These are phyloP conservation scores for Neurospora sp. DNA, from an alignment of 2,329 filamentous ascomycete genomes.

Conservation along the genomic window DNA sequence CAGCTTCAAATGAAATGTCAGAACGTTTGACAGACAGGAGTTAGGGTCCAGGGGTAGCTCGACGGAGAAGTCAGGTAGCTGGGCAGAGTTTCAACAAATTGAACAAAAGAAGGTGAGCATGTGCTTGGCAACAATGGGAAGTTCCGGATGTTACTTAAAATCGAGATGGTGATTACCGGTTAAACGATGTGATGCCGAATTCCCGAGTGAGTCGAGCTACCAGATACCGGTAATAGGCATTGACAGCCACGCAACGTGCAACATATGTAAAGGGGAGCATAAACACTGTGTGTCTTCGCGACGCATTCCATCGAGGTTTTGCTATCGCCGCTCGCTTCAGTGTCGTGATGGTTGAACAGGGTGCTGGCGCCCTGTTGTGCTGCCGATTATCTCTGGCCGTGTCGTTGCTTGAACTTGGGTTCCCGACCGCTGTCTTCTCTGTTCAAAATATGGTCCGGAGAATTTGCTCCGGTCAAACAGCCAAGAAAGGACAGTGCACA, in stretches of 20 bases:
- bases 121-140: background rate
- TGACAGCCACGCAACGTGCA: background rate
- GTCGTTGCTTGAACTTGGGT: background rate
- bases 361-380: background rate
- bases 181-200: background rate
- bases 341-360: background rate
- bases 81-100: background rate
- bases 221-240: no score
- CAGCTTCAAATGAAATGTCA: background rate
- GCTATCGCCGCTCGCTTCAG: background rate
- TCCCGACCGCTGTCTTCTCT: background rate
- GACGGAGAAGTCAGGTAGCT: background rate
- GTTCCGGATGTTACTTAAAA: background rate
- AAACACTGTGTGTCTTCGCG: background rate
- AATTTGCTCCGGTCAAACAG: background rate
- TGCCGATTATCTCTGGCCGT: background rate
- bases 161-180: background rate
- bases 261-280: background rate
- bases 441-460: background rate
- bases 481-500: background rate
- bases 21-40: background rate
- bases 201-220: background rate
- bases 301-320: background rate
- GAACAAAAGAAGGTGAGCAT: background rate
- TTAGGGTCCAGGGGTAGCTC: background rate